Conservation (phyloP, 306 rosid species). For the Prunus kanzakura region DNA sequence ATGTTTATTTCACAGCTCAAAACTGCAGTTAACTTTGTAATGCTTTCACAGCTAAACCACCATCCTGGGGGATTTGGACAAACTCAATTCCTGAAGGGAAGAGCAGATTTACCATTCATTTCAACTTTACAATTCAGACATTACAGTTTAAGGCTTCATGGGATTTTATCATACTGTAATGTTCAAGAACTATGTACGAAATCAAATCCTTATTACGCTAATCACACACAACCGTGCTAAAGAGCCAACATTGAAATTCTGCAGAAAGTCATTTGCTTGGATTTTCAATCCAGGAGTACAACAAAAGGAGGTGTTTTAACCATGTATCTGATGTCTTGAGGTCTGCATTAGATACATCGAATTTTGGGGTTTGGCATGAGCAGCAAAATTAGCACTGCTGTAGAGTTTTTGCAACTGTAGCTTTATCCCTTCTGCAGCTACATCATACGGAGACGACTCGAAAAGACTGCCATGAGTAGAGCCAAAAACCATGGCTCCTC, state of each 20-base stretch:
- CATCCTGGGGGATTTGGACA: not conserved
- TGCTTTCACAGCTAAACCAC: not conserved
- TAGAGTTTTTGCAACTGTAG: constrained; percentile 45
- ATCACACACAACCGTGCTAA: constrained; percentile 25
- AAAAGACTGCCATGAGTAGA: constrained; percentile 42
- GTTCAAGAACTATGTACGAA: constrained; percentile 26
- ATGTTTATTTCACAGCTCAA: not conserved
- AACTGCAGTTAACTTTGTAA: not conserved
- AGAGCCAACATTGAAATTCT: constrained; percentile 8
- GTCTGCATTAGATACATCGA: constrained; percentile 38
- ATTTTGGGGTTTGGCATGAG: constrained; percentile 38
- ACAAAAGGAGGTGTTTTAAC: constrained; percentile 30
- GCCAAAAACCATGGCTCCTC: constrained; percentile 45
- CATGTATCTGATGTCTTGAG: constrained; percentile 45
- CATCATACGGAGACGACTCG: constrained; percentile 43
- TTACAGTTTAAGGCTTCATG: constrained; percentile 26
- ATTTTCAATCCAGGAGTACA: constrained; percentile 36
- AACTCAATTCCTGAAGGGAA: not conserved
- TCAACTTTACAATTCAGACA: constrained; percentile 19
- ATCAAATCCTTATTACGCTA: constrained; percentile 29
- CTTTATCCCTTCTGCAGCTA: constrained; percentile 37
- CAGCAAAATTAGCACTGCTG: constrained; percentile 48
- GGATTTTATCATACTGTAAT: constrained; percentile 18
- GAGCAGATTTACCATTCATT: constrained; percentile 4
- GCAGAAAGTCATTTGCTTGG: constrained; percentile 28